Percentiles rank a stretch among this genome's conserved stretches.
Conservation (phyloP, 768 basidiomycete species). For the Boletus pseudo-olivaceus region DNA sequence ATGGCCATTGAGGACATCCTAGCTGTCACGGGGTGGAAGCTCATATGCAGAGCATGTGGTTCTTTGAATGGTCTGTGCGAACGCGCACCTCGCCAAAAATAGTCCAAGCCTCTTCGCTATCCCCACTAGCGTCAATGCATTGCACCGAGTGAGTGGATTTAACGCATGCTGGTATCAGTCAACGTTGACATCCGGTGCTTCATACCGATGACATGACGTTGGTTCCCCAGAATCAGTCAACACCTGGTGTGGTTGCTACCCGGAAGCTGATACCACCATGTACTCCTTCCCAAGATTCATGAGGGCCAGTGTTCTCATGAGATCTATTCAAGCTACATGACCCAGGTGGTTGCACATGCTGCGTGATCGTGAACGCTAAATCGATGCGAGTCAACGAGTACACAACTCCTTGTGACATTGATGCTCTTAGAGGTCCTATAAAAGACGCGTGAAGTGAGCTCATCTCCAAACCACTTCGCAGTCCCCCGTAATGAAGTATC, state of each 20-base stretch:
- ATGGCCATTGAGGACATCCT: background rate
- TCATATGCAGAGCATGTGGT: background rate
- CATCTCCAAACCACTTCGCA: background rate
- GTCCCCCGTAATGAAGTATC: conserved; percentile 17
- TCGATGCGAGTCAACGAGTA: background rate
- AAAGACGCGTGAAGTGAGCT: background rate
- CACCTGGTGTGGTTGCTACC: too few relatives aligned
- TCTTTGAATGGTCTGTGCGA: background rate
- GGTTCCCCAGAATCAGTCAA: background rate
- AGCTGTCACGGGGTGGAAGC: background rate
- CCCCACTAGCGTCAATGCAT: too few relatives aligned
- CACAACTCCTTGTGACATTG: background rate
- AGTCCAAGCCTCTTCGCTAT: background rate
- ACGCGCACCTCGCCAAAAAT: background rate
- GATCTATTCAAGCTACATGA: background rate
- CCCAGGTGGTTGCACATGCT: conserved; percentile 11
- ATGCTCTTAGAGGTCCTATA: conserved; percentile 5
- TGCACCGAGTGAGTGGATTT: background rate
- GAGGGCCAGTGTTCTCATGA: conserved; percentile 1
- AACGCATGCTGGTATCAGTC: background rate
- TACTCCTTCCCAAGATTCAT: background rate
- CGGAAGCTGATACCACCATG: background rate
- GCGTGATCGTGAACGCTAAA: conserved; percentile 4
- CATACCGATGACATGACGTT: background rate
- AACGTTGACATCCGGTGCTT: background rate